Base-by-base conservation (phyloP, 805 yeast species). In the Wickerhamiella occidentalis region DNA sequence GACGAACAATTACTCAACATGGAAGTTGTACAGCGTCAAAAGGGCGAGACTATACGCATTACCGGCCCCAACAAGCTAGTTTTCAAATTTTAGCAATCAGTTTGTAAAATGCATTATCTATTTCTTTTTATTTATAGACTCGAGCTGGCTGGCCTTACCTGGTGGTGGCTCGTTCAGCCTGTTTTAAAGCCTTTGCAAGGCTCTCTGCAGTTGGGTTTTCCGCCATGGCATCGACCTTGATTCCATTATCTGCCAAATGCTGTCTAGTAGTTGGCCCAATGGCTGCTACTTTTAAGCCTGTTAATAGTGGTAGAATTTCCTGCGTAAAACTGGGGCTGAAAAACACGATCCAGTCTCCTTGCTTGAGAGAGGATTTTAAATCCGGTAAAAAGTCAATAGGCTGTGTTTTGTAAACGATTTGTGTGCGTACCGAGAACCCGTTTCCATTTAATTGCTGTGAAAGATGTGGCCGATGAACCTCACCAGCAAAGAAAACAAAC, bases 241-340 rank as follows among this genome's bases (percentile, higher is more conserved):
- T 61, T 0, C 77, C 80, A 17, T 75, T 69, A 1, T 68, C 62
- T 4, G 62, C 35, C 40, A 88, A 64, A 58, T 75, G 86, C 49
- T 82, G 78, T 9, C 59, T 54, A 0, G 97, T 90, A 0, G 96
- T 90, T 2, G 96, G 96, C 0, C 97, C 97, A 51, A 90, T 90
- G 3, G 88, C 79, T 0, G 94, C 96, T 13, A 86, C 66, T 7
- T 35, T 28, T 3, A 45, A 13, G 11, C 29, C 37, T 6, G 11
- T 8, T 26, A 45, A 23, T 9, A 35, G 37, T 6, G 37, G 37
- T 12, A 42, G 11, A 8, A 45, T 35, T 7, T 45, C 43, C 8
- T 73, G 75, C 0, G 94, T 81, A 0, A 95, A 95, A 57, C 92
- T 94, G 0, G 96, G 94, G 54, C 96, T 85, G 64, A 88, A 90